phyloP scores from a whole-genome alignment of 2,329 filamentous ascomycete genomes.

The Aurifilum marmelostoma region DNA sequence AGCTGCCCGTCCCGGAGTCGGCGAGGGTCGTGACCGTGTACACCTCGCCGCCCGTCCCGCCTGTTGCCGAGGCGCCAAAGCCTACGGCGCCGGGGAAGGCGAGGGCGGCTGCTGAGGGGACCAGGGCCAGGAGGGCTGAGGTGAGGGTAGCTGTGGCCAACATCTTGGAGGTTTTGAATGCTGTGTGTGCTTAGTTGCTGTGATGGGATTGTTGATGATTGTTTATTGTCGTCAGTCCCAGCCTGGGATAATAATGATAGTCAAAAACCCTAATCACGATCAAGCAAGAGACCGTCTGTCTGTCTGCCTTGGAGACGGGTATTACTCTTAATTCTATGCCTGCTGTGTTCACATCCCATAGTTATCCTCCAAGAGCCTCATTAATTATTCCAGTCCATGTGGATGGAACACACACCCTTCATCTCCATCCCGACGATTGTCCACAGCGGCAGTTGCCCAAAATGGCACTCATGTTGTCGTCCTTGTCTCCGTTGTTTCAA shows the following conservation, averaged over 20 bases:
- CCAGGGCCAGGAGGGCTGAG: slow-evolving; percentile 8
- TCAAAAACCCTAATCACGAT: too few species aligned
- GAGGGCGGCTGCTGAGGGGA: slow-evolving; percentile 11
- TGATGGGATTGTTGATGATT: neutral
- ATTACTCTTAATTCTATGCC: neutral
- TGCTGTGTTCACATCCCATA: neutral
- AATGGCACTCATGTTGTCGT: neutral
- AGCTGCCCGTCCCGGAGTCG: slow-evolving; percentile 48
- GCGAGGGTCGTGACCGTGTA: slow-evolving; percentile 50
- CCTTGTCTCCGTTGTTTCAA: slow-evolving; percentile 5
- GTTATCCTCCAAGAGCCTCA: neutral
- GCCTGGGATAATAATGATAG: neutral
- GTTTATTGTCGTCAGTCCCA: neutral
- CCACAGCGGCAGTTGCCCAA: neutral
- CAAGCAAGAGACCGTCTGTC: too few species aligned
- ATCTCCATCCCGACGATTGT: neutral
- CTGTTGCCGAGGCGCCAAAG: slow-evolving; percentile 49
- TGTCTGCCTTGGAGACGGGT: too few species aligned
- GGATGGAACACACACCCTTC: neutral
- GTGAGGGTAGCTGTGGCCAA: neutral
- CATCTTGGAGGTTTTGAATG: too few species aligned
- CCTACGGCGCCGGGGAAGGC: slow-evolving; percentile 53
- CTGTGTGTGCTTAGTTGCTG: neutral
- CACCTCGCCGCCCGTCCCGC: slow-evolving; percentile 46
- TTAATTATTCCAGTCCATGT: neutral